Base-by-base conservation (phyloP, 805 yeast genomes). In the Starmerella floricola region DNA sequence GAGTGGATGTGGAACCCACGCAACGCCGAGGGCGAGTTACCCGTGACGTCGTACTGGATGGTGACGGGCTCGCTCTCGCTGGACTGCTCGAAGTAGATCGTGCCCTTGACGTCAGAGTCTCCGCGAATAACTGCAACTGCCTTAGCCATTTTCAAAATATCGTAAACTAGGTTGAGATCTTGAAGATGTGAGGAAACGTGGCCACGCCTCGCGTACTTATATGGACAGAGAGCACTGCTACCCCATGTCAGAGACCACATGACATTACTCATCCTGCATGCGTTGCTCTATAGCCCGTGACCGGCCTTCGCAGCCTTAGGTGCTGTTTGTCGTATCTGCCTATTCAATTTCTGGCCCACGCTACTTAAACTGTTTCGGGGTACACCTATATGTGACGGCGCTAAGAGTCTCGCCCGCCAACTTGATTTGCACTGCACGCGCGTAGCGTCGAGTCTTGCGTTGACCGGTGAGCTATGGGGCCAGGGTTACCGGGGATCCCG, bases 71-170 rank as follows among this genome's bases (percentile, higher is more conserved):
- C 86, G 41, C 69, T 58, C 63, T 82, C 95, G 38, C 80, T 59
- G 38, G 67, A 53, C 73, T 91, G 98, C 67, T 81, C 93, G 60
- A 91, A 88, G 54, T 74, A 66, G 55, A 91, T 96, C 51, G 73
- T 66, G 62, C 98, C 98, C 51, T 79, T 65, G 55, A 91, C 94
- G 56, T 76, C 77, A 47, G 94, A 74, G 63, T 86, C 96, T 58
- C 98, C 98, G 71, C 94, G 86, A 56, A 91, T 70, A 58, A 91
- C 93, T 64, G 97, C 97, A 63, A 91, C 96, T 73, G 58, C 58
- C 31, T 50, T 48, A 42, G 50, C 55, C 55, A 53, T 52, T 30
- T 15, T 40, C 32, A 8, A 15, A 27, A 27, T 11, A 27, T 11
- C 13, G 12, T 11, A 27, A 11, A 13, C 13, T 27, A 27, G 29